Conservation (phyloP, 176 grass and related monocot genomes). For the Phyllostachys edulis region DNA sequence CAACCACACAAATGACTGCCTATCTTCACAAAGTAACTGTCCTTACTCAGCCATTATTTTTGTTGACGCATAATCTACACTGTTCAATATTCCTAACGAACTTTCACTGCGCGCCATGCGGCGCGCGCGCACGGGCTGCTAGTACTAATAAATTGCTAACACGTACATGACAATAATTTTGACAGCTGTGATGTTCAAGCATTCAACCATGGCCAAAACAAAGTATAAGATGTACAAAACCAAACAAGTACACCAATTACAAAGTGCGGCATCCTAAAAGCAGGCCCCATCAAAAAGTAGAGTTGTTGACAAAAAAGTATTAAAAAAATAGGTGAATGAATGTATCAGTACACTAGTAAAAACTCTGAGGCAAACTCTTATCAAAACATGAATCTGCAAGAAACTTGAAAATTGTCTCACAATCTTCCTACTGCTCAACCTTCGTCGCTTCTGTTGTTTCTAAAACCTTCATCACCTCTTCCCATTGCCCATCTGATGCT, state of each 20-base stretch:
- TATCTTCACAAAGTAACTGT: too few species aligned
- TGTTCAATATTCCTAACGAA: too few species aligned
- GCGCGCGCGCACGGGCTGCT: too few species aligned
- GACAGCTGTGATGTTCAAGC: background rate
- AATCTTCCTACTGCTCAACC: background rate
- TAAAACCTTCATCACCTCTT: conserved; percentile 40
- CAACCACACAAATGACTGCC: too few species aligned
- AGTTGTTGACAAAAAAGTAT: background rate
- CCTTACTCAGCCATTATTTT: too few species aligned
- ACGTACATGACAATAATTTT: background rate
- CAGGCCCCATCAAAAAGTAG: background rate
- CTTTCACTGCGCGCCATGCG: too few species aligned
- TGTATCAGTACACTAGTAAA: background rate
- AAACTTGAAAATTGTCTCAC: background rate
- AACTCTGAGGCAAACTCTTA: background rate
- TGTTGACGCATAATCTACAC: too few species aligned
- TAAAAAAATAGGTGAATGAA: background rate
- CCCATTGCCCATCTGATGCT: conserved; percentile 38
- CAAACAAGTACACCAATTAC: background rate
- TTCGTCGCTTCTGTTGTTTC: background rate
- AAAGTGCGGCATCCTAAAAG: background rate
- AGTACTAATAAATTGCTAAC: background rate
- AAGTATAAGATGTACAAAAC: conserved; percentile 2
- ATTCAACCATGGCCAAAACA: background rate
- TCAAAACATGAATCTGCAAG: background rate